Evolutionary conservation across 2,329 filamentous ascomycete species (phyloP), one percentile per base, ranked within the genome.

Genomic region (Aureobasidium sp.): DNA sequence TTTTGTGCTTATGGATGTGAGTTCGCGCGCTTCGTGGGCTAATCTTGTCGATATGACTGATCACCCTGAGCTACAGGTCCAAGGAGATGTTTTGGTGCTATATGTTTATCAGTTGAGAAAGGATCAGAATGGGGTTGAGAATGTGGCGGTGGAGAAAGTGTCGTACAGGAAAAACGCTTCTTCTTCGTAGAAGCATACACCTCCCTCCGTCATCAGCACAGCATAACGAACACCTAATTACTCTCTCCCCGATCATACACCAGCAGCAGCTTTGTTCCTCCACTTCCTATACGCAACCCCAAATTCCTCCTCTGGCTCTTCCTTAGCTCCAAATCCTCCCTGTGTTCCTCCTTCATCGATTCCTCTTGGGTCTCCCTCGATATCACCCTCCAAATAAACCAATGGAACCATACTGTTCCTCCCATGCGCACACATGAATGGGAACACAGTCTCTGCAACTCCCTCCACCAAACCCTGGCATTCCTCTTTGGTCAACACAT

Each of bases 1-100:
- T 77, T 98, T 98, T 80, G 97, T 96, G 76, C 82, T 98, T 78
- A 98, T 98, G 95, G 95, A 98, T 87, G 95, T 98, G 79, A 84
- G 94, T 91, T 45, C 31, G 25, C 59, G 56, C 56, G 42, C 56
- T 38, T 60, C 56, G 29, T 60, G 56, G 56, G 56, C 56, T 48
- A 60, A 60, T 53, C 56, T 62, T 67, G 27, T 64, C 40, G 29
- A 48, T 42, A 36, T 67, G 48, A 40, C 43, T 62, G 59, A 43
- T 62, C 33, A 51, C 45, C 43, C 43, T 31, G 58, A 61, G 68
- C 72, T 36, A 36, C 13, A 97, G 94, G 93, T 97, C 42, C 95
- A 98, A 88, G 95, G 95, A 38, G 97, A 98, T 77, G 97, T 97
- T 20, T 87, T 98, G 71, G 97, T 97, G 67, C 86, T 98, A 58